Conservation (phyloP, 1,139 yeast genomes). For the Pichia sp. region DNA sequence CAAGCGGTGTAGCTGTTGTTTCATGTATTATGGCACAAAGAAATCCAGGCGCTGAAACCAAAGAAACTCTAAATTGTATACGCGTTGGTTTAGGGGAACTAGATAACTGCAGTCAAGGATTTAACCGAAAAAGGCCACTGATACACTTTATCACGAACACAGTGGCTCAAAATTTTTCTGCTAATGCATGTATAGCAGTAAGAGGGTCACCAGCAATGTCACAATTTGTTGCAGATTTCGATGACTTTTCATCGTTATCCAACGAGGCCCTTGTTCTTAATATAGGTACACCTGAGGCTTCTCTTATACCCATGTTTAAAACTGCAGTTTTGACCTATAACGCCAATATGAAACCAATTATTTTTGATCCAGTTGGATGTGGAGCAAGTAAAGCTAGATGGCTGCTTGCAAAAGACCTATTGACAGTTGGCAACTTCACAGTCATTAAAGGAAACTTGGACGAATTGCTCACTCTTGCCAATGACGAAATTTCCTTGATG, state of each 20-base stretch:
- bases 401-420: constrained; percentile 38
- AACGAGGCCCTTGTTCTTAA: constrained; percentile 56
- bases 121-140: no score
- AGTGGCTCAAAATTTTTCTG: constrained; percentile 85
- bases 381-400: constrained; percentile 69
- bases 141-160: constrained; percentile 85
- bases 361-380: constrained; percentile 89
- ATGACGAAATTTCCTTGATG: constrained; percentile 48
- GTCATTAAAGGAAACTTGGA: constrained; percentile 85
- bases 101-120: no score
- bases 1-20: constrained; percentile 83
- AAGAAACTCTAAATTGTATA: constrained; percentile 12
- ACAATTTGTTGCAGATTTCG: constrained; percentile 63
- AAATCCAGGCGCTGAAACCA: constrained; percentile 37
- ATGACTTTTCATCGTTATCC: constrained; percentile 53
- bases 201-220: constrained; percentile 94
- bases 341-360: constrained; percentile 48
- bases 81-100: no score
- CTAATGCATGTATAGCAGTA: constrained; percentile 78
- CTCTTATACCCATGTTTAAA: constrained; percentile 37
- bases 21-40: constrained; percentile 73
- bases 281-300: constrained; percentile 62
- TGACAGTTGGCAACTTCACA: constrained; percentile 53
- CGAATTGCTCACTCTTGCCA: constrained; percentile 55
- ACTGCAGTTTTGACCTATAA: constrained; percentile 58